These are phyloP conservation scores for Camellia granthamiana DNA, from an alignment of 148 eudicot genomes.

Conservation along the genomic window DNA sequence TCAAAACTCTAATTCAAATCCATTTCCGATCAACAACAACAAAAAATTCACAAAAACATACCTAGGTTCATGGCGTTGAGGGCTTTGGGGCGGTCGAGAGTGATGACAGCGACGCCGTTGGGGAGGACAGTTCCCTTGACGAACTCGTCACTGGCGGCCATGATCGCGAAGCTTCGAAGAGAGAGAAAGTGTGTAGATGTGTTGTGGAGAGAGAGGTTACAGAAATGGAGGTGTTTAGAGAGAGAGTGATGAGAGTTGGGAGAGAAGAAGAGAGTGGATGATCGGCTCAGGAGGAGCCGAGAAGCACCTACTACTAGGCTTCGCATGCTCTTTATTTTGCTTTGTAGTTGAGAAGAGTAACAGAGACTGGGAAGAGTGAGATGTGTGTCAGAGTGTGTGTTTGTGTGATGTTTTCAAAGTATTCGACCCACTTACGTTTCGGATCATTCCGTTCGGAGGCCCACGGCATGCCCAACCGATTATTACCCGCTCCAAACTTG, in stretches of 20 bases:
- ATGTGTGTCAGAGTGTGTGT: background rate
- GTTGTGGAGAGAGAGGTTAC: slow-evolving; percentile 19
- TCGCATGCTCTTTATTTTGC: slow-evolving; percentile 11
- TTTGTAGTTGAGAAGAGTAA: background rate
- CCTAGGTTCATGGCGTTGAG: slow-evolving; percentile 98
- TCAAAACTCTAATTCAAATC: background rate
- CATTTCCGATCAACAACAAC: background rate
- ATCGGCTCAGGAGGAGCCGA: slow-evolving; percentile 33
- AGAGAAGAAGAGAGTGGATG: slow-evolving; percentile 21
- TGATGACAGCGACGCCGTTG: slow-evolving; percentile 88
- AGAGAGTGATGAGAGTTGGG: slow-evolving; percentile 7
- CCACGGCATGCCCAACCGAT: no score
- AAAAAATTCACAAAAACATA: background rate
- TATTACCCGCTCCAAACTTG: no score
- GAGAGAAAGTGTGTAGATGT: slow-evolving; percentile 17
- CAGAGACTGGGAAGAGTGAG: background rate
- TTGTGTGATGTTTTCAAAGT: background rate
- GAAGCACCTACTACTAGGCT: slow-evolving; percentile 15
- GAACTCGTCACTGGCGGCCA: slow-evolving; percentile 63
- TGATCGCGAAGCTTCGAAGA: slow-evolving; percentile 39
- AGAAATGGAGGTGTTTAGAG: slow-evolving; percentile 13
- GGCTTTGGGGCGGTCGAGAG: slow-evolving; percentile 95
- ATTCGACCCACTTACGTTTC: background rate
- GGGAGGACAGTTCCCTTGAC: slow-evolving; percentile 72
- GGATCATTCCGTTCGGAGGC: no score